phyloP scores from a whole-genome alignment of 805 yeast species.

The Cyberlindnera mycetangii region DNA sequence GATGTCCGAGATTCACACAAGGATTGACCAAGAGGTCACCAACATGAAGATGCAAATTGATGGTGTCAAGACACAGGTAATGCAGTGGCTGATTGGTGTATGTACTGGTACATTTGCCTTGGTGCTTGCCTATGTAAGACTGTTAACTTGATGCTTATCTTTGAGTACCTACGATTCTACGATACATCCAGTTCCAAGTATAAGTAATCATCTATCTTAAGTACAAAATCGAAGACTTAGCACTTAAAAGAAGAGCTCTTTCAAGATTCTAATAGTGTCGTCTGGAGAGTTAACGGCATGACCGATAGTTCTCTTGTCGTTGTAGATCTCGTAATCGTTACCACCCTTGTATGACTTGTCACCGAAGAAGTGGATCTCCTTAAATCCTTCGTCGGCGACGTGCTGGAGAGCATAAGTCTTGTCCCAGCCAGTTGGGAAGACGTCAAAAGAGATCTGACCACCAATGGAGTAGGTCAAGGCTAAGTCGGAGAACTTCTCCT shows the following conservation, averaged over 20 bases:
- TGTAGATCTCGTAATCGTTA: slow-evolving; percentile 96
- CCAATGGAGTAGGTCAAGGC: slow-evolving; percentile 96
- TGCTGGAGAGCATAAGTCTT: slow-evolving; percentile 97
- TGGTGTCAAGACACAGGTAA: slow-evolving; percentile 90
- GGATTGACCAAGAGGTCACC: slow-evolving; percentile 92
- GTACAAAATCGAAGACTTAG: neutral
- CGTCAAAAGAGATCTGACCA: slow-evolving; percentile 98
- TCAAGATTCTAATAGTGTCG: slow-evolving; percentile 83
- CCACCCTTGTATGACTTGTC: slow-evolving; percentile 98
- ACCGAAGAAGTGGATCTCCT: slow-evolving; percentile 94
- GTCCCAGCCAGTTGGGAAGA: slow-evolving; percentile 99
- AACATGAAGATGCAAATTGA: slow-evolving; percentile 95
- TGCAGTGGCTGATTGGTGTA: slow-evolving; percentile 98
- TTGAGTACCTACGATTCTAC: neutral
- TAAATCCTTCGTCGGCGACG: slow-evolving; percentile 80
- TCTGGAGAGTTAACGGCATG: slow-evolving; percentile 88
- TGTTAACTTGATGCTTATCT: slow-evolving; percentile 48
- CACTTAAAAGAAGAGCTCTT: slow-evolving; percentile 59
- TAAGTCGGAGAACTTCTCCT: slow-evolving; percentile 75
- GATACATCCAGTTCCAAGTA: no score
- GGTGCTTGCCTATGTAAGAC: slow-evolving; percentile 85
- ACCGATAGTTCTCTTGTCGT: slow-evolving; percentile 90
- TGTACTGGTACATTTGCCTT: slow-evolving; percentile 97
- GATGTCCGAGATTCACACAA: slow-evolving; percentile 90
- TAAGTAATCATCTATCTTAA: no score